Evolutionary conservation across 2,329 filamentous ascomycete genomes (phyloP), one percentile per base, ranked within the genome.

Genomic region (Clonostachys rosea): DNA sequence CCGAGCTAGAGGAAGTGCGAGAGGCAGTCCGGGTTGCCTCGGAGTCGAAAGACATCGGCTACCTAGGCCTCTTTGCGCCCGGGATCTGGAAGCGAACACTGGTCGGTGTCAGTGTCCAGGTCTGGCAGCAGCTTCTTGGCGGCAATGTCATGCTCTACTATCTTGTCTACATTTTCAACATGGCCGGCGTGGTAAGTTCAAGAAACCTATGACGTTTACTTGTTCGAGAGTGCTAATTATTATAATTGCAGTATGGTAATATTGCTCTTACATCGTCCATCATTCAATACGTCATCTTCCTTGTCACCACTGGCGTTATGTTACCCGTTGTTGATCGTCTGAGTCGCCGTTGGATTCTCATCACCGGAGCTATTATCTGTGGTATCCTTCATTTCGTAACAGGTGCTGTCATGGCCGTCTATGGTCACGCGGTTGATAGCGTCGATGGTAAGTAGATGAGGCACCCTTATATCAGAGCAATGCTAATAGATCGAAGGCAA

Each of bases 91-190:
- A 70, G 52, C 66, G 75, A 2, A 79, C 75, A 0, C 47, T 75
- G 12, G 74, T 72, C 14, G 75, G 76, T 14, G 66, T 76, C 40
- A 71, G 66, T 34, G 75, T 75, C 0, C 76, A 79, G 57, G 63
- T 78, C 40, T 79, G 66, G 74, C 75, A 79, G 53, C 76, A 80
- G 40, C 56, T 79, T 8, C 63, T 76, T 5, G 76, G 76, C 1
- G 76, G 75, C 6, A 80, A 80, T 34, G 70, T 78, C 2, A 75
- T 75, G 54, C 70, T 78, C 47, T 81, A 83, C 56, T 84, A 84
- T 50, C 75, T 84, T 11, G 74, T 83, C 0, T 83, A 83, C 51
- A 75, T 83, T 50, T 83, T 84, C 54, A 67, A 74, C 42, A 83
- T 83, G 80, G 79, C 79, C 9, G 72, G 73, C 40, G 73, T 82